phyloP scores from a whole-genome alignment of 2,329 filamentous ascomycete species.

The Grosmannia penicillata region DNA sequence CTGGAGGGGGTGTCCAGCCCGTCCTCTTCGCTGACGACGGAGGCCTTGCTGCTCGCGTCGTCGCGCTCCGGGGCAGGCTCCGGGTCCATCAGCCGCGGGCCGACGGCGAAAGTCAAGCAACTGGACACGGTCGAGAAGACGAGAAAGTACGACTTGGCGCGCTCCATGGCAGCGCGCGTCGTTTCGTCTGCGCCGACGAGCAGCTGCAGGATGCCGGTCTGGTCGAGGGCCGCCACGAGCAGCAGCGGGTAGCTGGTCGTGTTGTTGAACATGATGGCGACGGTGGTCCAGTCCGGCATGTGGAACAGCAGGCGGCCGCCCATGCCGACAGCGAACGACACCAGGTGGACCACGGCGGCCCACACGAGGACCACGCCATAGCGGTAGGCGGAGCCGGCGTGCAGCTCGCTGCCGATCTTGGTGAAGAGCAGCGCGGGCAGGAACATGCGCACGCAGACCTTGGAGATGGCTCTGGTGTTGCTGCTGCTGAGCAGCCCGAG shows the following conservation, averaged over 20 bases:
- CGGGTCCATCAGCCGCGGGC: constrained; percentile 39
- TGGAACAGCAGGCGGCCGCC: constrained; percentile 20
- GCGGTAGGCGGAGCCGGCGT: constrained; percentile 18
- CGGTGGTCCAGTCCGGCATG: constrained; percentile 30
- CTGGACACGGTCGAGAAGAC: constrained; percentile 50
- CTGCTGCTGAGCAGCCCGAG: constrained; percentile 21
- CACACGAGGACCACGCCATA: constrained; percentile 26
- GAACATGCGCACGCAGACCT: constrained; percentile 30
- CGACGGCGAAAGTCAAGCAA: constrained; percentile 48
- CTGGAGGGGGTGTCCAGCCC: neutral
- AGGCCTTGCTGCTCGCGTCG: constrained; percentile 10
- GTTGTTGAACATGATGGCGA: constrained; percentile 33
- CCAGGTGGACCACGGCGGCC: constrained; percentile 23
- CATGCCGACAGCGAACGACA: constrained; percentile 25
- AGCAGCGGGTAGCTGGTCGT: constrained; percentile 30
- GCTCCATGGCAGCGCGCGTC: constrained; percentile 32
- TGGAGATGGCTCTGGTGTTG: constrained; percentile 26
- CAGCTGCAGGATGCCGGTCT: constrained; percentile 38
- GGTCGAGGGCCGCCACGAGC: constrained; percentile 24
- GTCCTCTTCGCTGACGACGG: constrained; percentile 5
- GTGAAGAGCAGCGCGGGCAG: constrained; percentile 29
- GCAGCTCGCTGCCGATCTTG: constrained; percentile 27
- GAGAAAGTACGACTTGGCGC: constrained; percentile 51
- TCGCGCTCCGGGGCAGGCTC: constrained; percentile 21
- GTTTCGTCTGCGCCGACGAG: constrained; percentile 28